Evolutionary conservation across 306 rosid species (phyloP).

Genomic region (Adenanthera pavonina): DNA sequence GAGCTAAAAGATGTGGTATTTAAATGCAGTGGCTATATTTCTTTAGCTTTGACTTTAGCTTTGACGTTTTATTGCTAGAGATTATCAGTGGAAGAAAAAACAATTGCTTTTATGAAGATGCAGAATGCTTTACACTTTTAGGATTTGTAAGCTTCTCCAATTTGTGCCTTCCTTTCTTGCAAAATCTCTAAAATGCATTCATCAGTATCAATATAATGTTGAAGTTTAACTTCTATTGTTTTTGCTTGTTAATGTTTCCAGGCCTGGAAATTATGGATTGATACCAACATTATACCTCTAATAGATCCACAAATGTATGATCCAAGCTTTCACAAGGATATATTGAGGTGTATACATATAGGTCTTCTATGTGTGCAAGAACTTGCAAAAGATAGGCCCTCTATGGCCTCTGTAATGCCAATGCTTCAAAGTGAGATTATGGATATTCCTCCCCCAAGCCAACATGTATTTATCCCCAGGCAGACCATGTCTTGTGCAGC

Average conservation of each 20-base stretch:
- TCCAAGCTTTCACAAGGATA: neutral
- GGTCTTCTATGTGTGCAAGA: slow-evolving; percentile 47
- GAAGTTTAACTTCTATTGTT: neutral
- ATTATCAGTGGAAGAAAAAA: slow-evolving; percentile 22
- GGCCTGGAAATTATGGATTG: slow-evolving; percentile 50
- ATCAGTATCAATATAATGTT: neutral
- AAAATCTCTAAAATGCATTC: neutral
- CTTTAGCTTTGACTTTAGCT: slow-evolving; percentile 35
- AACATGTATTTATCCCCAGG: slow-evolving; percentile 20
- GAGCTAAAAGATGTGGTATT: neutral
- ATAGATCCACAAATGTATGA: slow-evolving; percentile 31
- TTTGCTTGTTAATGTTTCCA: neutral
- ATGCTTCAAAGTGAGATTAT: slow-evolving; percentile 25
- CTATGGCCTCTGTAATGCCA: slow-evolving; percentile 9
- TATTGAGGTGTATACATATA: slow-evolving; percentile 40
- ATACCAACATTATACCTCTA: neutral
- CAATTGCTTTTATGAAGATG: neutral
- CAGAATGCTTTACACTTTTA: neutral
- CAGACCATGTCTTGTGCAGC: neutral
- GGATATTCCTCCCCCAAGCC: neutral
- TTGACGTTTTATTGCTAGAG: slow-evolving; percentile 13
- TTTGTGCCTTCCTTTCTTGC: neutral
- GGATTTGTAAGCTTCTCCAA: slow-evolving; percentile 22
- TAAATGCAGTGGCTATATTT: slow-evolving; percentile 38
- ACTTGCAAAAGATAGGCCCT: slow-evolving; percentile 33